phyloP scores from a whole-genome alignment of 495 filamentous ascomycete species.

The Hyaloscypha bicolor region DNA sequence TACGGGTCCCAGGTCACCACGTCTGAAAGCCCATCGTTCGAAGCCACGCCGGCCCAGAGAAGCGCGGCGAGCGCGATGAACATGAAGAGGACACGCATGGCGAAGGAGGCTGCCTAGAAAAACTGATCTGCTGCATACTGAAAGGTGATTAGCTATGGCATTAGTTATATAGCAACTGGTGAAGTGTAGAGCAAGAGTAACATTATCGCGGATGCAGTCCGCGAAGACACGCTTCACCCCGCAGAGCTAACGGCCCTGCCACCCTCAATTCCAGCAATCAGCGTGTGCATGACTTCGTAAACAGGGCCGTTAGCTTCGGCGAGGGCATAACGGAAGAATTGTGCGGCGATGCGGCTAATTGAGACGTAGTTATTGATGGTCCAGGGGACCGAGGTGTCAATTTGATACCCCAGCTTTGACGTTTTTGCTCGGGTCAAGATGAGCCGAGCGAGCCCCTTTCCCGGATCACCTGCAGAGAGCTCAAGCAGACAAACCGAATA shows the following conservation, averaged over 20 bases:
- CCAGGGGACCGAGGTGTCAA: not conserved
- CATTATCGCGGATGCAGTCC: not conserved
- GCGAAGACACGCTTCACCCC: constrained; percentile 9
- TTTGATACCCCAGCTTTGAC: not conserved
- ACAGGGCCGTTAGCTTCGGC: constrained; percentile 1
- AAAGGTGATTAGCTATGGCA: constrained; percentile 1
- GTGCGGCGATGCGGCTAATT: constrained; percentile 12
- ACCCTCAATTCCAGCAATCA: constrained; percentile 27
- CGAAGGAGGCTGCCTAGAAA: not conserved
- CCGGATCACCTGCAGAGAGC: too few species aligned
- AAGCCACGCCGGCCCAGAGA: constrained; percentile 22
- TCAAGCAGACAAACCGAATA: too few species aligned
- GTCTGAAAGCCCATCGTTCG: constrained; percentile 26
- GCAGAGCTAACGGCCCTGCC: constrained; percentile 8
- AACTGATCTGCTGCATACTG: not conserved
- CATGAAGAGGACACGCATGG: constrained; percentile 25
- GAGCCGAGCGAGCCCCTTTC: not conserved
- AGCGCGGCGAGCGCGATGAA: constrained; percentile 25
- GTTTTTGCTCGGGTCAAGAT: not conserved
- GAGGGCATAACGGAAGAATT: constrained; percentile 15
- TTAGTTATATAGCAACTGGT: constrained; percentile 25
- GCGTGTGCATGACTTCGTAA: not conserved
- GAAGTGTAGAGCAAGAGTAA: not conserved
- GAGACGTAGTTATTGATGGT: not conserved
- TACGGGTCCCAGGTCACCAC: constrained; percentile 48